Evolutionary conservation across 805 yeast genomes (phyloP).

Genomic region (Jamesozyma gamospora): DNA sequence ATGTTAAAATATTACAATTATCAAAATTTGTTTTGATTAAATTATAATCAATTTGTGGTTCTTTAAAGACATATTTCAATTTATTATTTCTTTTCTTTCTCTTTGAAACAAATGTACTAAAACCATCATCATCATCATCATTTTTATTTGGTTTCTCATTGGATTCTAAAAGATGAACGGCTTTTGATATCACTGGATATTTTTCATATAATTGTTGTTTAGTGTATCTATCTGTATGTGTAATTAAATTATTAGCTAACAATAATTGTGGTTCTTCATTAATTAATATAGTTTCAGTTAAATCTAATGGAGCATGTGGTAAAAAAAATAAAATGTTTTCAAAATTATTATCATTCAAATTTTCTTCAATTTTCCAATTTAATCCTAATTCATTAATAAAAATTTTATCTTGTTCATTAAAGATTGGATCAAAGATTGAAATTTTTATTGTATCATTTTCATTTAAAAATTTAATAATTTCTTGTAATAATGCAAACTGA

Average conservation of each 20-base stretch:
- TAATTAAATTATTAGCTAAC: conserved; percentile 43
- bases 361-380: conserved; percentile 23
- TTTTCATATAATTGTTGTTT: conserved; percentile 33
- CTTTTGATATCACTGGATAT: conserved; percentile 37
- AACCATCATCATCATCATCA: conserved; percentile 10
- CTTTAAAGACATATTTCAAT: conserved; percentile 6
- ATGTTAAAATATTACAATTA: conserved; percentile 13
- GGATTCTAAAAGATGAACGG: conserved; percentile 17
- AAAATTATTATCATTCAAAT: conserved; percentile 13
- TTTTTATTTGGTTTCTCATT: conserved; percentile 1
- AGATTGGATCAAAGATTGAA: conserved; percentile 58
- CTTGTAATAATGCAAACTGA: conserved; percentile 52
- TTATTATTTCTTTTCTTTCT: conserved; percentile 11
- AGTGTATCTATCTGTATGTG: conserved; percentile 46
- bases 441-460: conserved; percentile 17
- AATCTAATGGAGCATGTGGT: conserved; percentile 64
- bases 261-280: conserved; percentile 30
- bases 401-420: conserved; percentile 36
- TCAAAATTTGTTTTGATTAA: conserved; percentile 13
- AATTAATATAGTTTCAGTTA: conserved; percentile 36
- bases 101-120: conserved; percentile 17
- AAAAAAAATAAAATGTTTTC: conserved; percentile 41
- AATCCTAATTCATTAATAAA: conserved; percentile 25
- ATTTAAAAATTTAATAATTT: conserved; percentile 27
- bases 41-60: conserved; percentile 17